Percentiles rank a stretch among this genome's conserved stretches.
These are phyloP conservation scores for Geotrichum cucujoidarum DNA, from an alignment of 1,139 yeast genomes.

Conservation along the genomic window DNA sequence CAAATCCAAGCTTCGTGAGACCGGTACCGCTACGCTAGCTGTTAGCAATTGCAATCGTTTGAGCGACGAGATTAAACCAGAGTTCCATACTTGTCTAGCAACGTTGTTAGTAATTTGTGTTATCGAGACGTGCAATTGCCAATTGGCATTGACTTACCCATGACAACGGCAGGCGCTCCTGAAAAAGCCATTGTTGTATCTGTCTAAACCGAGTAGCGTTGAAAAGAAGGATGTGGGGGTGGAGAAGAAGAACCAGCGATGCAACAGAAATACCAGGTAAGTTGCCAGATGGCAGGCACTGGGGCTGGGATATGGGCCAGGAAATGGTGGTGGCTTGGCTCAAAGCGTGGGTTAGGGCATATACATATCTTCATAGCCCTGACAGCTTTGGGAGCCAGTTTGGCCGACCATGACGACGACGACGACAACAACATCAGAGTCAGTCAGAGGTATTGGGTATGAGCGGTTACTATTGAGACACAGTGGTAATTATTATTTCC, in stretches of 20 bases:
- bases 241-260: neutral
- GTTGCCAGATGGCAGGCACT: constrained; percentile 8
- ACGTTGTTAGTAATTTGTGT: neutral
- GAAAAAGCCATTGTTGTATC: constrained; percentile 29
- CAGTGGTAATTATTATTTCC: neutral
- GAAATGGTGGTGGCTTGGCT: constrained; percentile 9
- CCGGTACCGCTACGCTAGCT: constrained; percentile 80
- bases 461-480: neutral
- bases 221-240: neutral
- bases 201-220: neutral
- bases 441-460: too few species aligned
- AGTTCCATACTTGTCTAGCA: constrained; percentile 26
- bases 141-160: constrained; percentile 51
- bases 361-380: too few species aligned
- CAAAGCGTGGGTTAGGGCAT: neutral
- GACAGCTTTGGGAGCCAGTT: too few species aligned
- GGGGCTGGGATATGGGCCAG: constrained; percentile 1
- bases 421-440: too few species aligned
- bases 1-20: constrained; percentile 92
- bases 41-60: neutral
- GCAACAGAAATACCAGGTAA: too few species aligned
- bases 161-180: constrained; percentile 78
- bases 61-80: too few species aligned
- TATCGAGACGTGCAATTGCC: neutral
- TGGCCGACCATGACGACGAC: too few species aligned